A percentile compares a stretch with the other conserved stretches of the same genome.
phyloP scores from a whole-genome alignment of 2,329 filamentous ascomycete species.

The Colletotrichum theobromicola region DNA sequence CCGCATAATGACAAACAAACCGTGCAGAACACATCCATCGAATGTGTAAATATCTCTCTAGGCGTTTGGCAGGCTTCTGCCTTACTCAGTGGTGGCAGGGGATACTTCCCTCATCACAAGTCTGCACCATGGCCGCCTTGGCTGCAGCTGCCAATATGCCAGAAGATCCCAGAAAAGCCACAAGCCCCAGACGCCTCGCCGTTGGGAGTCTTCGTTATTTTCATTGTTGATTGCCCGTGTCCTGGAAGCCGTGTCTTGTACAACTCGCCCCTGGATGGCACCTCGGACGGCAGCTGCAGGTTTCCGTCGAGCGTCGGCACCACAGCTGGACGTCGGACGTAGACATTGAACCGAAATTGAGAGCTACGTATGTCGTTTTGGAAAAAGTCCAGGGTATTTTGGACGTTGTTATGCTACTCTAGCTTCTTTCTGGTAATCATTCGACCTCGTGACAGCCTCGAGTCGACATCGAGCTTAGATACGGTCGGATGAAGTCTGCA shows the following conservation, averaged over 20 bases:
- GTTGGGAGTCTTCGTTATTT: neutral
- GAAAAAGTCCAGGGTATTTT: neutral
- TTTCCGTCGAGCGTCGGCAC: neutral
- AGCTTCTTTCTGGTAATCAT: neutral
- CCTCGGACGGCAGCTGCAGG: neutral
- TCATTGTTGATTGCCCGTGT: neutral
- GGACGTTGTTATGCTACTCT: neutral
- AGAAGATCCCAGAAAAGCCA: neutral
- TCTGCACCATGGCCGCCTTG: neutral
- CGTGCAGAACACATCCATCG: neutral
- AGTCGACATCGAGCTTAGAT: neutral
- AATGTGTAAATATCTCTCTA: neutral
- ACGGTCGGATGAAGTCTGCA: rapidly evolving
- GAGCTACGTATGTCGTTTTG: neutral
- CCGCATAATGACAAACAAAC: neutral
- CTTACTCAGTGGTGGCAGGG: neutral
- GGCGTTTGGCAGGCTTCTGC: neutral
- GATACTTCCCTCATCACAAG: rapidly evolving
- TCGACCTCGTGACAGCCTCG: rapidly evolving
- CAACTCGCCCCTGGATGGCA: neutral
- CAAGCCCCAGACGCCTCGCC: neutral
- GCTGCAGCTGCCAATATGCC: neutral
- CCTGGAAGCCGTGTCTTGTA: neutral
- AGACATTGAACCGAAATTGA: neutral
- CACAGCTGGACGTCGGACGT: neutral